Base-by-base conservation (phyloP, 805 yeast genomes). In the Metschnikowia proteae region DNA sequence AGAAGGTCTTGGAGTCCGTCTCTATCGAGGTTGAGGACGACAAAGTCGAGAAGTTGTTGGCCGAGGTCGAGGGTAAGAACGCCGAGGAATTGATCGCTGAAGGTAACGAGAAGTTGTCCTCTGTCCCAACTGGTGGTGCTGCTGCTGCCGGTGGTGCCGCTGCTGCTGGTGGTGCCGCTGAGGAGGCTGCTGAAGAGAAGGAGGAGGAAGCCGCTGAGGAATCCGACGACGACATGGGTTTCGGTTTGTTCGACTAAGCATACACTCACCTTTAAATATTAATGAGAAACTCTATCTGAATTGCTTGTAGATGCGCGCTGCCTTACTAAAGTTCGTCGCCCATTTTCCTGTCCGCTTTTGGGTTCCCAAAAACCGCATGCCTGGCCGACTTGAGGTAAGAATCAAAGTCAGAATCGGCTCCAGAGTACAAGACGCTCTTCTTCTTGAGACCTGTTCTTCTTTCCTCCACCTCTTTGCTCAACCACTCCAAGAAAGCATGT, bases 311-410 rank as follows among this genome's bases (percentile, higher is more conserved):
- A n/a, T 17, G 6, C 25, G 9, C 6, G 9, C n/a, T 11, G 23
- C 29, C 11, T 8, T 5, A 5, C 35, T 42, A 53, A 13, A 52
- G 48, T 33, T 49, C 54, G 31, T 47, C 53, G 8, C 79, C 82
- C 60, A 84, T 85, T 51, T 94, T 74, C 48, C 76, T 64, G 0
- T 39, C 38, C 9, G 85, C 95, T 60, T 78, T 71, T 17, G 86
- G 88, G 58, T 88, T 88, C 1, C 96, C 96, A 67, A 88, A 88
- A 1, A 84, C 79, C 23, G 67, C 61, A 61, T 88, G 92, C 58
- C 95, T 77, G 11, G 70, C 68, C n/a, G 57, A 57, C 30, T 66
- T 46, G 61, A 70, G 53, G 53, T 66, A 59, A 11, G 49, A 58
- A 54, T 62, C 68, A 50, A 81, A 66, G 29, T 69, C 73, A 28